These are phyloP conservation scores for Arthrobotrys pseudoclavata DNA, from an alignment of 2,329 filamentous ascomycete species.

Conservation along the genomic window DNA sequence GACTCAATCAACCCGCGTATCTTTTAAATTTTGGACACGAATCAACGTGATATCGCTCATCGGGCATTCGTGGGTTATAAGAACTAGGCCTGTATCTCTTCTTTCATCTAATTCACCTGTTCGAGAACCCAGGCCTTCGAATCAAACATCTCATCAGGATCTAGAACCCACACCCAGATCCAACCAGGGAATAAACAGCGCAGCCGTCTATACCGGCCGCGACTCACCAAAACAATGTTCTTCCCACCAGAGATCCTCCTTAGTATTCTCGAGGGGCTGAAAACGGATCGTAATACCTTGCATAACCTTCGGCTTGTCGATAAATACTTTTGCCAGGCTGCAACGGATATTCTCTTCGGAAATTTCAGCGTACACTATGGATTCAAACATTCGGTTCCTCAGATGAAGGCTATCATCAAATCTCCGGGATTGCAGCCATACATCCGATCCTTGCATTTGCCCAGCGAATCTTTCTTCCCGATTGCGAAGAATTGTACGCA, in stretches of 20 bases:
- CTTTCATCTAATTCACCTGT: neutral
- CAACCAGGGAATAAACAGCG: neutral
- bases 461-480: slow-evolving; percentile 8
- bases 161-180: neutral
- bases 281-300: neutral
- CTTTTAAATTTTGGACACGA: neutral
- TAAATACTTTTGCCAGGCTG: slow-evolving; percentile 9
- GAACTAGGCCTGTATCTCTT: neutral
- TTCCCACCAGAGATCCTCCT: slow-evolving; percentile 19
- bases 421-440: neutral
- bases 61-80: neutral
- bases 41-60: neutral
- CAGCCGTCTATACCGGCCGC: too few relatives aligned
- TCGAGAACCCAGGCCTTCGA: neutral
- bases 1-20: neutral
- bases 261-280: slow-evolving; percentile 3
- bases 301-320: slow-evolving; percentile 8
- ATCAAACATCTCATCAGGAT: neutral
- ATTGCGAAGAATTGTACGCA: slow-evolving; percentile 16
- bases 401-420: slow-evolving; percentile 15
- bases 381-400: neutral
- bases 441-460: slow-evolving; percentile 3
- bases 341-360: slow-evolving; percentile 5
- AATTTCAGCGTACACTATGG: slow-evolving; percentile 11
- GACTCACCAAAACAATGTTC: neutral